Conservation (phyloP, 2,329 filamentous ascomycete genomes). For the Tolypocladium paradoxum region DNA sequence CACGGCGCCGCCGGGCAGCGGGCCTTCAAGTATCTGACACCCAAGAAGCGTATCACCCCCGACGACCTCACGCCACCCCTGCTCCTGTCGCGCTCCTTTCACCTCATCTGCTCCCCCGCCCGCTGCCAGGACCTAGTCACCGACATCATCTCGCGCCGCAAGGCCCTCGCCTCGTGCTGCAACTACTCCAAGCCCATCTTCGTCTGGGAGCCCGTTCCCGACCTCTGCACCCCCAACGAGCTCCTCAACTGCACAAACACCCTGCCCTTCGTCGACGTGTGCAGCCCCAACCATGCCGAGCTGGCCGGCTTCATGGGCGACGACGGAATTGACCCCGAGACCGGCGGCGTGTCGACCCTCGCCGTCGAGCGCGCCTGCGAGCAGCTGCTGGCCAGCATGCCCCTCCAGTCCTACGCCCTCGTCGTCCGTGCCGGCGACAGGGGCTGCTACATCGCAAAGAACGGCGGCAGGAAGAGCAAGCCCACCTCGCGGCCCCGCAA, state of each 20-base stretch:
- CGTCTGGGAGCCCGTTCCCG: slow-evolving; percentile 92
- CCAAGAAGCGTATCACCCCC: slow-evolving; percentile 71
- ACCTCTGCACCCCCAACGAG: slow-evolving; percentile 66
- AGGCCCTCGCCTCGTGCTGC: slow-evolving; percentile 22
- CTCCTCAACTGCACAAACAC: slow-evolving; percentile 54
- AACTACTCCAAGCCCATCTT: slow-evolving; percentile 54
- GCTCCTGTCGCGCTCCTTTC: slow-evolving; percentile 66
- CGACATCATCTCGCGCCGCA: slow-evolving; percentile 53
- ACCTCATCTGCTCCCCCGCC: slow-evolving; percentile 72
- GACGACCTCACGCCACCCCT: slow-evolving; percentile 56
- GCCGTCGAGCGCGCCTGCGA: slow-evolving; percentile 50
- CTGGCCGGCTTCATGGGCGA: slow-evolving; percentile 75
- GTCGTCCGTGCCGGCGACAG: slow-evolving; percentile 62
- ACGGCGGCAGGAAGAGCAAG: slow-evolving; percentile 40
- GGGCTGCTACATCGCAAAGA: slow-evolving; percentile 56
- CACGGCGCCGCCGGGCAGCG: slow-evolving; percentile 54
- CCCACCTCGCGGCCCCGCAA: slow-evolving; percentile 24
- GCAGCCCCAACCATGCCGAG: slow-evolving; percentile 78
- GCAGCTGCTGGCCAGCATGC: slow-evolving; percentile 53
- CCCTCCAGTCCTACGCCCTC: slow-evolving; percentile 52
- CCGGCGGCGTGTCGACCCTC: slow-evolving; percentile 39
- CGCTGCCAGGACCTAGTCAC: slow-evolving; percentile 68
- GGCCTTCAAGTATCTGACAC: slow-evolving; percentile 79
- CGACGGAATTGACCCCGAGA: slow-evolving; percentile 40
- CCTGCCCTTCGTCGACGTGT: slow-evolving; percentile 50